Percentiles rank a stretch among this genome's conserved stretches.
These are phyloP conservation scores for Neofusicoccum laricinum DNA, from an alignment of 2,329 filamentous ascomycete genomes.

Conservation along the genomic window DNA sequence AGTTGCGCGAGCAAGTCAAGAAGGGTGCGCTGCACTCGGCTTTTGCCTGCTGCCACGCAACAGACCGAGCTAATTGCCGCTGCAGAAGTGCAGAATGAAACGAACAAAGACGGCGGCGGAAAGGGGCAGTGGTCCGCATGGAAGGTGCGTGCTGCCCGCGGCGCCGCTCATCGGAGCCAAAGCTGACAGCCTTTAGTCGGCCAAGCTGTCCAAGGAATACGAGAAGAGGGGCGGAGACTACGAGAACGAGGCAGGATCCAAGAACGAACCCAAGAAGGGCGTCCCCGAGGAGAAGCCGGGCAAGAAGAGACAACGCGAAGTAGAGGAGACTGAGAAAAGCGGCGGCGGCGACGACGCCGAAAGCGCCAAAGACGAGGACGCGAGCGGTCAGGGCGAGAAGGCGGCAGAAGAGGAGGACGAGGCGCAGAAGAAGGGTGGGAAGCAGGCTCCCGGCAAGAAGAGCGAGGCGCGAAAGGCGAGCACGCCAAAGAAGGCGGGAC, in stretches of 20 bases:
- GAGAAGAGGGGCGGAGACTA: conserved; percentile 40
- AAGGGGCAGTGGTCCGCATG: conserved; percentile 48
- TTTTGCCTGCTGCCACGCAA: not conserved
- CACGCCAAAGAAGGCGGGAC: not conserved
- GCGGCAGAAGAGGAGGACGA: conserved; percentile 13
- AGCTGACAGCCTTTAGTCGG: conserved; percentile 27
- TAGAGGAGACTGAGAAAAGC: conserved; percentile 17
- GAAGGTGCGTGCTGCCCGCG: conserved; percentile 35
- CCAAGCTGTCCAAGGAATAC: conserved; percentile 44
- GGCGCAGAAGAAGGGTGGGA: conserved; percentile 30
- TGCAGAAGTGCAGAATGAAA: conserved; percentile 42
- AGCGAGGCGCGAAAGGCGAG: not conserved
- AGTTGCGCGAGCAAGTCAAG: conserved; percentile 45
- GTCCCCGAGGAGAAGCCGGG: conserved; percentile 36
- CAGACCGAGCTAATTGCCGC: not conserved
- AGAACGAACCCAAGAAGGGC: conserved; percentile 45
- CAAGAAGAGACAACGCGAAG: conserved; percentile 22
- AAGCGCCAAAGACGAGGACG: conserved; percentile 20
- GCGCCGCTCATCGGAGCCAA: not conserved
- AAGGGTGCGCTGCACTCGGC: conserved; percentile 26
- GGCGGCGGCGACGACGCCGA: conserved; percentile 17
- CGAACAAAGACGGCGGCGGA: conserved; percentile 46
- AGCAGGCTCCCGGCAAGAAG: conserved; percentile 11
- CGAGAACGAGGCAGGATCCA: conserved; percentile 40
- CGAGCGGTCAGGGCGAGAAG: conserved; percentile 16